Base-by-base conservation (phyloP, 1,284 basidiomycete species). In the Mixia osmundae region DNA sequence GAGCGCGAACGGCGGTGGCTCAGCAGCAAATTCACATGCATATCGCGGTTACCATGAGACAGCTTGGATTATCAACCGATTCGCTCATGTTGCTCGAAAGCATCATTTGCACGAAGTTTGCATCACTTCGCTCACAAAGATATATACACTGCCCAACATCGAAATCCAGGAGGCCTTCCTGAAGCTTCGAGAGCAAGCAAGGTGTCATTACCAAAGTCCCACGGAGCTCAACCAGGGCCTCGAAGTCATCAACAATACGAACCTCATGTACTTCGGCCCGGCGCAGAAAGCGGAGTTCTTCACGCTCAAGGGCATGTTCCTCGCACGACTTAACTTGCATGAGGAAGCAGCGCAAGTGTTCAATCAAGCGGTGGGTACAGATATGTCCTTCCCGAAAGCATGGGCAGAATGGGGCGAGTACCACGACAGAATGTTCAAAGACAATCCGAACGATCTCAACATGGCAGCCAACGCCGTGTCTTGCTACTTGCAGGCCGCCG, bases 21-120 rank as follows among this genome's bases (percentile, higher is more conserved):
- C 63, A 19, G 54, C 63, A 20, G 59, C 59, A 4, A 55, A 38
- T 7, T 95, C 87, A 2, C 82, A 74, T 53, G 91, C 89, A 4
- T 97, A 85, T 57, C 70, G 94, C 37, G 94, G 91, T n/a, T 97
- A 83, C 56, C 94, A 99, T 54, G 91, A 97, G 64, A 97, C 87
- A 0, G 91, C 91, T 3, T 99, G 91, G 94, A 97, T 95, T 56
- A 95, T 97, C 64, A 99, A 99, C 56, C 75, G 91, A 7, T 97
- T 99, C 54, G 94, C 94, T n/a, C 91, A 97, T 55, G 85, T 95
- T 37, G 89, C 94, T 19, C 68, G 91, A 41, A 94, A 97, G 60
- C 91, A 99, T 53, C 79, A 89, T 44, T 66, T 99, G 8, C 67
- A 87, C 35, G 89, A 97, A 36, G 89, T 94, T 36, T 99, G 94